phyloP scores from a whole-genome alignment of 2,329 filamentous ascomycete genomes.

The Ophiostoma fasciatum region DNA sequence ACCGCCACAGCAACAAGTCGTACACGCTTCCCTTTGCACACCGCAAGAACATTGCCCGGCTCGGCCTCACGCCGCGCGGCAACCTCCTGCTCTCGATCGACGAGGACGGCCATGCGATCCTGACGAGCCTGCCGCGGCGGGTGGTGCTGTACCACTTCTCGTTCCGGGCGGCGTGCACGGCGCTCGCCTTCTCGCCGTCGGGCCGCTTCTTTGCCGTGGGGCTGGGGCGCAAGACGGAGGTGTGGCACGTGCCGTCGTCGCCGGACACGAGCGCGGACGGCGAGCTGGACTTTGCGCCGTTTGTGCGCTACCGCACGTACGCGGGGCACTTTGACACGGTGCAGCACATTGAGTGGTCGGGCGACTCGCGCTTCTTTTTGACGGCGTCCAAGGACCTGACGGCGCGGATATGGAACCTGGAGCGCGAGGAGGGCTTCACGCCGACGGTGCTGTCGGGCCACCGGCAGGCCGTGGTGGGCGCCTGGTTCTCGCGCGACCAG shows the following conservation, averaged over 20 bases:
- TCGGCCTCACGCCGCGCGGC: conserved; percentile 78
- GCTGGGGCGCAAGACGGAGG: conserved; percentile 73
- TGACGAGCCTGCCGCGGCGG: conserved; percentile 77
- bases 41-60: conserved; percentile 77
- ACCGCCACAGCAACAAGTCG: conserved; percentile 56
- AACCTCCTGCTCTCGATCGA: conserved; percentile 89
- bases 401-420: conserved; percentile 84
- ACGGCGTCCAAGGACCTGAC: conserved; percentile 87
- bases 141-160: conserved; percentile 89
- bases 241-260: conserved; percentile 90
- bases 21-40: conserved; percentile 81
- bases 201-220: conserved; percentile 84
- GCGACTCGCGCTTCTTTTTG: conserved; percentile 88
- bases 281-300: conserved; percentile 87
- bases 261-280: conserved; percentile 66
- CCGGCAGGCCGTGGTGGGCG: conserved; percentile 76
- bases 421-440: conserved; percentile 73
- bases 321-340: conserved; percentile 81
- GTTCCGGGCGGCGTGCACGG: conserved; percentile 70
- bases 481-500: conserved; percentile 93
- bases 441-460: conserved; percentile 86
- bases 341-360: conserved; percentile 83
- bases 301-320: conserved; percentile 75
- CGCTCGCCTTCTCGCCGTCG: conserved; percentile 80
- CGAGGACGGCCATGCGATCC: conserved; percentile 82